A percentile compares a stretch with the other conserved stretches of the same genome.
Evolutionary conservation across 2,329 filamentous ascomycete genomes (phyloP).

Genomic region (Periconia sp.): DNA sequence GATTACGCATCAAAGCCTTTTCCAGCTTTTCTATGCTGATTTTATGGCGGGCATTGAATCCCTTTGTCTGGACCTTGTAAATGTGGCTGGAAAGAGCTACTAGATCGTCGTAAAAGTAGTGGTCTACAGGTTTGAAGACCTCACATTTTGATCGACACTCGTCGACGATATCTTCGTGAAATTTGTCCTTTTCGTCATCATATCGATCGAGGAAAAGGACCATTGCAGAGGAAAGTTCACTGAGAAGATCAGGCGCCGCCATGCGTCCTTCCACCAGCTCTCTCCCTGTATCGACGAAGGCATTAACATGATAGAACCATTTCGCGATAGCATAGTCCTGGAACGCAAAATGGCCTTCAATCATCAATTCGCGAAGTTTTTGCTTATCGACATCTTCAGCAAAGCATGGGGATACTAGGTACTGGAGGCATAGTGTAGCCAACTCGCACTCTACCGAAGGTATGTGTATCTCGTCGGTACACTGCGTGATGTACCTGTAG

Average conservation of each 20-base stretch:
- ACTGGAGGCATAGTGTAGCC: constrained; percentile 25
- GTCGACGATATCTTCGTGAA: constrained; percentile 12
- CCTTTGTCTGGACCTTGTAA: constrained; percentile 31
- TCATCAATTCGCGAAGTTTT: constrained; percentile 11
- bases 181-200: constrained; percentile 15
- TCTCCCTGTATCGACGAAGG: constrained; percentile 20
- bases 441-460: constrained; percentile 28
- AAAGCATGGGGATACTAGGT: constrained; percentile 25
- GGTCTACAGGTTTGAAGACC: constrained; percentile 11
- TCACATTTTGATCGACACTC: constrained; percentile 17
- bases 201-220: constrained; percentile 23
- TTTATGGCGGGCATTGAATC: constrained; percentile 27
- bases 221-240: constrained; percentile 13
- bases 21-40: constrained; percentile 34
- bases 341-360: constrained; percentile 26
- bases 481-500: constrained; percentile 21
- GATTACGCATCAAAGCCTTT: constrained; percentile 27
- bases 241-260: constrained; percentile 5
- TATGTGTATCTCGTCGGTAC: constrained; percentile 19
- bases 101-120: constrained; percentile 22
- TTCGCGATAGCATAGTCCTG: constrained; percentile 35
- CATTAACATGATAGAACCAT: constrained; percentile 33
- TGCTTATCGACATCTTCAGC: constrained; percentile 9
- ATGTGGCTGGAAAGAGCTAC: constrained; percentile 31
- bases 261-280: constrained; percentile 15